Conservation (phyloP, 2,329 filamentous ascomycete species). For the Aspergillus novoparasiticus region DNA sequence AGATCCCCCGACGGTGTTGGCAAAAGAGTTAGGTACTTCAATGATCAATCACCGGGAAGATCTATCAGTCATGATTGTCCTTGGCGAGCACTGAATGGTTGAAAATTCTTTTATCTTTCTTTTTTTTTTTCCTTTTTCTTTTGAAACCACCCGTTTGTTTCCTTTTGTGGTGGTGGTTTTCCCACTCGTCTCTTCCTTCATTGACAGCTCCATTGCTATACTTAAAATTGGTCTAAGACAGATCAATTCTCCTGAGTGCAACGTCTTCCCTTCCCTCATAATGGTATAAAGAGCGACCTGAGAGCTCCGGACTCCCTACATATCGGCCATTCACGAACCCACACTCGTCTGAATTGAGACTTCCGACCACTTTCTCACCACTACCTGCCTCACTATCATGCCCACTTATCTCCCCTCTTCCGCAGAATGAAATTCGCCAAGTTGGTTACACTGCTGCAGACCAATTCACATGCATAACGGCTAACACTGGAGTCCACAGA, state of each 20-base stretch:
- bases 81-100: slow-evolving; percentile 1
- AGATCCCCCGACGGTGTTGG: not conserved
- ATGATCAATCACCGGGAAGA: not conserved
- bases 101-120: not conserved
- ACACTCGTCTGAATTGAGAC: not conserved
- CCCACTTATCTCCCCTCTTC: slow-evolving; percentile 13
- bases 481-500: slow-evolving; percentile 40
- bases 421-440: slow-evolving; percentile 64
- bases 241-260: not conserved
- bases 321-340: not conserved
- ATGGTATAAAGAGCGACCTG: not conserved
- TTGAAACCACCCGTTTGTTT: not conserved
- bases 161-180: not conserved
- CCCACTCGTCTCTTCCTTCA: not conserved
- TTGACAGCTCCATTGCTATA: not conserved
- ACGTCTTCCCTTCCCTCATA: not conserved
- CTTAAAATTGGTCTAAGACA: not conserved
- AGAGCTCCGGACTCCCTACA: not conserved
- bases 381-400: slow-evolving; percentile 18
- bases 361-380: slow-evolving; percentile 1
- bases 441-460: slow-evolving; percentile 39
- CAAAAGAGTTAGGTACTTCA: not conserved
- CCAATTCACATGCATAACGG: slow-evolving; percentile 19
- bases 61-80: not conserved
- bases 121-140: not conserved